Percentiles rank a stretch among this genome's conserved stretches.
Evolutionary conservation across 306 rosid genomes (phyloP).

Genomic region (Lathyrus sativus): DNA sequence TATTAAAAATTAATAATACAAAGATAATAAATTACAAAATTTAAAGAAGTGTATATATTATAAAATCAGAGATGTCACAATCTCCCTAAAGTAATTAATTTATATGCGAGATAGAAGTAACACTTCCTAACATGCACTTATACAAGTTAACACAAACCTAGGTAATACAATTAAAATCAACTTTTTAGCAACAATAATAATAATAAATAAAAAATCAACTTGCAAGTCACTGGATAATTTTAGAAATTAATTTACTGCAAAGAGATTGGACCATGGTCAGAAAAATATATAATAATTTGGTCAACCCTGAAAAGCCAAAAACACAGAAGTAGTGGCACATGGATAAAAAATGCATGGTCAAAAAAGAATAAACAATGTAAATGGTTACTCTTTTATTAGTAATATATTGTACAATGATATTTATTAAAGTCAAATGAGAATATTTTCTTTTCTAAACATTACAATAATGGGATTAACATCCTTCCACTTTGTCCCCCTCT

Average conservation of each 20-base stretch:
- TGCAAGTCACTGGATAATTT: background rate
- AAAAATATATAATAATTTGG: conserved; percentile 4
- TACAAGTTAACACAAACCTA: too few relatives aligned
- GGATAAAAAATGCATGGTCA: conserved; percentile 9
- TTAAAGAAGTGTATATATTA: too few relatives aligned
- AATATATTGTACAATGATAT: conserved; percentile 44
- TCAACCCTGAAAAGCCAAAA: conserved; percentile 27
- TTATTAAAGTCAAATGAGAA: conserved; percentile 72
- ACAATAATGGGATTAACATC: conserved; percentile 75
- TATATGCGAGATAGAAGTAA: too few relatives aligned
- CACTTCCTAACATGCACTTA: too few relatives aligned
- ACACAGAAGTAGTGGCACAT: background rate
- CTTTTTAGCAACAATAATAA: too few relatives aligned
- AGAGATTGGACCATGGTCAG: background rate
- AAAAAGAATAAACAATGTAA: conserved; percentile 17
- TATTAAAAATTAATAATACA: too few relatives aligned
- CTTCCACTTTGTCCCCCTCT: conserved; percentile 93
- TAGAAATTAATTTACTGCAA: background rate
- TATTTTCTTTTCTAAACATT: conserved; percentile 57
- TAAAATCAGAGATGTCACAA: too few relatives aligned
- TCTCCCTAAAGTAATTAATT: too few relatives aligned
- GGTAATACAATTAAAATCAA: too few relatives aligned
- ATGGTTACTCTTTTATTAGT: conserved; percentile 7
- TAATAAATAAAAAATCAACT: background rate
- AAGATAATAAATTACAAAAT: too few relatives aligned